Evolutionary conservation across 2,329 filamentous ascomycete genomes (phyloP), one percentile per base, ranked within the genome.

Genomic region (Podosphaera xanthii): DNA sequence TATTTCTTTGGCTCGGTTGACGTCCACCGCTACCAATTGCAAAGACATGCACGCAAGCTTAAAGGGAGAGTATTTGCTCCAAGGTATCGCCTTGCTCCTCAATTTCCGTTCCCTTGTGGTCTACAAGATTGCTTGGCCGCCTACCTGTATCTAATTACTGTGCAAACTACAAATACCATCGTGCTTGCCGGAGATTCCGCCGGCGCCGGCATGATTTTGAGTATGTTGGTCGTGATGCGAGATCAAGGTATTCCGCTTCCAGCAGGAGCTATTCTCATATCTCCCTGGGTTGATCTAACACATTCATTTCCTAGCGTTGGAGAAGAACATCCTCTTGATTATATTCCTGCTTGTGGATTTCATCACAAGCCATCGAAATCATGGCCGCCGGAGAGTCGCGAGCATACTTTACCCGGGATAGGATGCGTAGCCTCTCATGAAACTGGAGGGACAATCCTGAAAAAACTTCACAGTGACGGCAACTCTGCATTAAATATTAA

Each of bases 1-100:
- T 97, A 95, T 72, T 98, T 84, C 72, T 97, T 98, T 69, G 91
- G 92, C 12, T 94, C 88, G 65, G 84, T 96, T 44, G 90, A 96
- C 68, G 90, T 94, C 70, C 92, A 97, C 73, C 83, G 92, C n/a
- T 97, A 97, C 72, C 91, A 97, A 75, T 82, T 98, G 77, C 92
- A 98, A 71, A 79, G 91, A 56, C 90, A 97, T 76, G 92, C 92
- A 35, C 79, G 92, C 59, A 97, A 97, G 72, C 77, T 98, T 61
- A 89, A 92, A 71, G 91, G 89, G 22, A 79, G 89, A 59, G 85
- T 96, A 6, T 82, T 97, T 70, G 89, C 91, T 33, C 86, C 91
- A 4, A 76, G 82, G 62, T 98, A 97, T 70, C 81, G 92, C 48
- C 76, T 98, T 36, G 81, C 92, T 4, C 92, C 91, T 1, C 90